phyloP scores from a whole-genome alignment of 1,284 basidiomycete species.

The Volvariella volvacea region DNA sequence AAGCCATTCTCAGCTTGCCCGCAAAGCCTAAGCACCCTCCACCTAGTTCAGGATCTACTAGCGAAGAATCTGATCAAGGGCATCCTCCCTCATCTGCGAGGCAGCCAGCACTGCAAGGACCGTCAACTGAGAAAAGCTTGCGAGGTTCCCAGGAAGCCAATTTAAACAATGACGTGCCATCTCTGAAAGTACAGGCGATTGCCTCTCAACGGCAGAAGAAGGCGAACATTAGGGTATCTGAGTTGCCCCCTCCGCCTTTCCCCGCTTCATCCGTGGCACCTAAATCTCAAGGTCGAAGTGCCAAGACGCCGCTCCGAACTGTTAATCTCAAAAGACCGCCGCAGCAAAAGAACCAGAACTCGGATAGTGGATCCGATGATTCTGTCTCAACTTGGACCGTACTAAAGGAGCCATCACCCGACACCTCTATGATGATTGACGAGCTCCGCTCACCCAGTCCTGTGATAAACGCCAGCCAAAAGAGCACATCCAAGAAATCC shows the following conservation, averaged over 20 bases:
- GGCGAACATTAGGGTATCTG: background rate
- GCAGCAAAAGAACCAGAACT: conserved; percentile 3
- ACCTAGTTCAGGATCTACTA: too few species aligned
- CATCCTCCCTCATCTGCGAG: too few species aligned
- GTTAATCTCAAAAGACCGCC: background rate
- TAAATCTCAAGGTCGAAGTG: background rate
- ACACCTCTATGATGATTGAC: conserved; percentile 18
- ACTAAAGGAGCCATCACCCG: conserved; percentile 17
- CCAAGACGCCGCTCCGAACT: background rate
- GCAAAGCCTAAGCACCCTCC: too few species aligned
- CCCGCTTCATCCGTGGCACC: background rate
- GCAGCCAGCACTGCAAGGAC: too few species aligned
- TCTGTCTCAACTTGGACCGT: conserved; percentile 16
- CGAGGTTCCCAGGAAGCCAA: background rate
- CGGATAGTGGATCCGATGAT: background rate
- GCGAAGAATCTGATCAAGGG: too few species aligned
- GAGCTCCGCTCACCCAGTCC: conserved; percentile 24
- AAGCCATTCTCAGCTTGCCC: too few species aligned
- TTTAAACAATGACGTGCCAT: too few species aligned
- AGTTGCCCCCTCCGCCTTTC: background rate
- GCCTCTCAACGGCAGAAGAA: too few species aligned
- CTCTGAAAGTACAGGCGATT: too few species aligned
- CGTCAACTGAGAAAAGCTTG: background rate
- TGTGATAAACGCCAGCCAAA: background rate
- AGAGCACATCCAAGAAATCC: conserved; percentile 4